Evolutionary conservation across 2,329 filamentous ascomycete species (phyloP), one percentile per base, ranked within the genome.

Genomic region (Fulvia fulva): DNA sequence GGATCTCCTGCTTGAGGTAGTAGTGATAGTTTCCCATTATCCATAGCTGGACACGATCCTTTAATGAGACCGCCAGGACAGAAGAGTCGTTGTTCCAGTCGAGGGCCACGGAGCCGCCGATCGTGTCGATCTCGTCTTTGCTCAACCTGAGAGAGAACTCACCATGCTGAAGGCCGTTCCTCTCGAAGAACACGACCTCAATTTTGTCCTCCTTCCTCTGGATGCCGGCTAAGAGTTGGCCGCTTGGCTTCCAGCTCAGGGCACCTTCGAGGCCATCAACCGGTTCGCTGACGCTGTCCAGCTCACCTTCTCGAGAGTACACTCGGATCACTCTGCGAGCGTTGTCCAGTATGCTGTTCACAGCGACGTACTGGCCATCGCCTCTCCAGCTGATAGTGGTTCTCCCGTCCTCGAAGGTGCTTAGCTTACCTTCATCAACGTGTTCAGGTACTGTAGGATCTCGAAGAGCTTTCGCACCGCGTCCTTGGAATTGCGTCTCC

Each of bases 11-110:
- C 76, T 99, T 99, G 16, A 99, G 80, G 73, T 97, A 97, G 84
- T 94, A 99, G 71, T 97, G 90, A 67, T 99, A 99, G 73, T 99
- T 99, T 21, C 91, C 89, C 82, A 88, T 96, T 0, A 91, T 96
- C 94, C 94, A 99, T 1, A 99, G 78, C 70, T 99, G 94, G n/a
- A 94, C 77, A 56, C 85, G 82, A 63, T 91, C 84, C 30, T 79
- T 78, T 65, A 92, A 84, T 1, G 84, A 80, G n/a, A 97, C 87
- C 5, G 93, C 91, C 47, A 99, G 80, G 0, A 96, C 90, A 1
- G 87, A 93, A 0, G 94, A 99, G 71, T 99, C 93, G 4, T 85
- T 82, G 70, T 97, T 99, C 94, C 94, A 99, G 50, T 83, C 81
- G 14, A 99, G 78, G 26, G 77, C 76, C 55, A 96, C 86, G 51